phyloP scores from a whole-genome alignment of 495 filamentous ascomycete species.

The Lepidopterella palustris region DNA sequence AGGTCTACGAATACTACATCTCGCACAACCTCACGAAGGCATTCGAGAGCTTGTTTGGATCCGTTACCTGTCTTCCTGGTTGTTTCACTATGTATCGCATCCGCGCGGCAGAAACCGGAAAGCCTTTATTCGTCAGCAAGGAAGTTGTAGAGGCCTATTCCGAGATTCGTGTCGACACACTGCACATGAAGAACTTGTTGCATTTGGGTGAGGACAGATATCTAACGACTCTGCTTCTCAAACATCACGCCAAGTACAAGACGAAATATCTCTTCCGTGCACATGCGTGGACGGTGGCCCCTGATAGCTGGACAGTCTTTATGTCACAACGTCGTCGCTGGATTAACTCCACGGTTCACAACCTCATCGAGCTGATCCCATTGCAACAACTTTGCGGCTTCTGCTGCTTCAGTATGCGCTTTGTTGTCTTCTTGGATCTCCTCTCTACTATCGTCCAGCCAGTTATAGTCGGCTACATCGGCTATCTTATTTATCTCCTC shows the following conservation, averaged over 20 bases:
- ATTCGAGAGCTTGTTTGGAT: slow-evolving; percentile 97
- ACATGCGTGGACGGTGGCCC: slow-evolving; percentile 93
- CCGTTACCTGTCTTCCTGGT: slow-evolving; percentile 93
- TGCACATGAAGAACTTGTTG: slow-evolving; percentile 98
- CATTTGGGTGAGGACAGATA: slow-evolving; percentile 95
- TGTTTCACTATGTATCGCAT: slow-evolving; percentile 99
- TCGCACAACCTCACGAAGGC: slow-evolving; percentile 97
- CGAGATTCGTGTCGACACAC: slow-evolving; percentile 90
- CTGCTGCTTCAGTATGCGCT: slow-evolving; percentile 99
- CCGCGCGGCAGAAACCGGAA: slow-evolving; percentile 85
- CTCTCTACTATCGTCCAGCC: slow-evolving; percentile 88
- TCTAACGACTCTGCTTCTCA: slow-evolving; percentile 88
- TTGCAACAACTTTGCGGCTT: slow-evolving; percentile 94
- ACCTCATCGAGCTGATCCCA: slow-evolving; percentile 90
- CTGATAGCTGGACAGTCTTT: slow-evolving; percentile 89
- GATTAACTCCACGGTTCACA: slow-evolving; percentile 99
- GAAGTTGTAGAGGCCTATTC: slow-evolving; percentile 82
- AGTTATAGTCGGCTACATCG: slow-evolving; percentile 84
- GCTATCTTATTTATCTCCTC: slow-evolving; percentile 78
- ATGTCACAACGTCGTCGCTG: slow-evolving; percentile 96
- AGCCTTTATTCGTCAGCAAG: slow-evolving; percentile 89
- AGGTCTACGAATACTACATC: slow-evolving; percentile 99
- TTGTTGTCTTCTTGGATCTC: slow-evolving; percentile 92
- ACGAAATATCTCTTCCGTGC: slow-evolving; percentile 93
- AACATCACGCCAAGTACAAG: slow-evolving; percentile 88